Base-by-base conservation (phyloP, 768 basidiomycete genomes). In the Rhodotorula kratochvilovae region DNA sequence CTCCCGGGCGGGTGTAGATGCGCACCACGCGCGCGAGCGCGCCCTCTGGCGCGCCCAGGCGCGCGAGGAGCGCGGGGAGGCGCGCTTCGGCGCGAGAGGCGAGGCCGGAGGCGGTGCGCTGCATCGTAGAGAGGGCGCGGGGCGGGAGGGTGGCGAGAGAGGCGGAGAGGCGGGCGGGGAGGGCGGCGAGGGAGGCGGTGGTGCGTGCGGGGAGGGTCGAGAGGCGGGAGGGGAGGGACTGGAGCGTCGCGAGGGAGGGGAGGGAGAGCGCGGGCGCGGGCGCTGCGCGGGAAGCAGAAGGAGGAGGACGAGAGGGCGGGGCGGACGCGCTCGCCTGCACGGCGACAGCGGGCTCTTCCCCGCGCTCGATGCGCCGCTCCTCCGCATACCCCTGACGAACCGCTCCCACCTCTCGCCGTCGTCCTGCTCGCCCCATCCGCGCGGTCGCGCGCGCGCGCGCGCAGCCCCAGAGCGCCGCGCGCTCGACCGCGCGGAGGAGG, bases 401-500 rank as follows among this genome's bases (percentile, higher is more conserved):
- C 7, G 6, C 43, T 35, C 42, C 63, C 55, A 56, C 27, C 42
- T 0, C 19, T 39, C 31, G 4, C 25, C 42, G 12, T 23, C 53
- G 43, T 27, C 43, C 54, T 39, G 17, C 48, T 13, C 51, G 2
- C 8, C 6, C 6, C 8, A 39, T 7, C 8, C 39, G 39, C 39
- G 13, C 39, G 39, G 39, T 6, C 8, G 39, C 39, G 39, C 39
- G 39, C n/a, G 42, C 54, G n/a, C 29, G 36, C 4, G n/a, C 31
- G 19, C n/a, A 65, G 15, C 53, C 31, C 55, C 61, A 23, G 55
- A 61, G 33, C 10, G 35, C 67, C 19, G 65, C 61, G n/a, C 72
- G 70, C 46, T 74, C 73, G 27, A 71, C 29, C 17, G 33, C 19
- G 5, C 71, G 39, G 33, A 76, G 36, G n/a, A 74, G 33, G 11